Evolutionary conservation across 331 rosid genomes (phyloP).

Genomic region (Malus hybrid): DNA sequence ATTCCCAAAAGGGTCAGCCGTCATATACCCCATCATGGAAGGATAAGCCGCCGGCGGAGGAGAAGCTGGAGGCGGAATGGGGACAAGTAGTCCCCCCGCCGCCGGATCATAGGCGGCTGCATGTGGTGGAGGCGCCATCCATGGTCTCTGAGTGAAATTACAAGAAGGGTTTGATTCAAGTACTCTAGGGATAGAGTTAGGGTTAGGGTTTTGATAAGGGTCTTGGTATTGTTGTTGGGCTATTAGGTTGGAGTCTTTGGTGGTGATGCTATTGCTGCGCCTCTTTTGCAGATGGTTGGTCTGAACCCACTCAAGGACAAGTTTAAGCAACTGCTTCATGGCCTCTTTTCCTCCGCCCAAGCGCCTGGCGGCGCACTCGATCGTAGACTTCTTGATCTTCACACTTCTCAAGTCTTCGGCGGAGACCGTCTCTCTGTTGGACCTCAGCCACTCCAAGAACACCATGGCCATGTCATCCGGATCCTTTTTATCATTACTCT

Average conservation of each 20-base stretch:
- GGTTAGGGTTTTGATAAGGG: conserved; percentile 38
- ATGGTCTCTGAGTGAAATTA: conserved; percentile 21
- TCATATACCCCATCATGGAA: conserved; percentile 37
- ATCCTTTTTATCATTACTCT: conserved; percentile 1
- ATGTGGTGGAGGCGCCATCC: conserved; percentile 30
- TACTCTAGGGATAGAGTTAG: conserved; percentile 3
- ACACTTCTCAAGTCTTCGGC: conserved; percentile 85
- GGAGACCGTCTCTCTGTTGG: conserved; percentile 70
- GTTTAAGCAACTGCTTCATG: conserved; percentile 83
- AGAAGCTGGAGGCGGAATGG: not conserved
- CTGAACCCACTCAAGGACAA: conserved; percentile 93
- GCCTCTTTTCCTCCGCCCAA: conserved; percentile 94
- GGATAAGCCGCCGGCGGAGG: conserved; percentile 9
- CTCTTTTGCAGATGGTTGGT: conserved; percentile 72
- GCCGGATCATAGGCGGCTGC: conserved; percentile 25
- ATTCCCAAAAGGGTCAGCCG: conserved; percentile 29
- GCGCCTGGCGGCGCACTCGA: conserved; percentile 74
- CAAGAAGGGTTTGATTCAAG: conserved; percentile 23
- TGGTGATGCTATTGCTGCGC: conserved; percentile 12
- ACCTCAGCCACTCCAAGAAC: conserved; percentile 84
- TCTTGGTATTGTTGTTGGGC: conserved; percentile 19
- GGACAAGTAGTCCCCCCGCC: not conserved
- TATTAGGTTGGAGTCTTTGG: not conserved
- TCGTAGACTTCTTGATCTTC: conserved; percentile 67
- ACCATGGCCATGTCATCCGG: conserved; percentile 62